phyloP scores from a whole-genome alignment of 2,329 filamentous ascomycete species.

The Aureobasidium uvarum region DNA sequence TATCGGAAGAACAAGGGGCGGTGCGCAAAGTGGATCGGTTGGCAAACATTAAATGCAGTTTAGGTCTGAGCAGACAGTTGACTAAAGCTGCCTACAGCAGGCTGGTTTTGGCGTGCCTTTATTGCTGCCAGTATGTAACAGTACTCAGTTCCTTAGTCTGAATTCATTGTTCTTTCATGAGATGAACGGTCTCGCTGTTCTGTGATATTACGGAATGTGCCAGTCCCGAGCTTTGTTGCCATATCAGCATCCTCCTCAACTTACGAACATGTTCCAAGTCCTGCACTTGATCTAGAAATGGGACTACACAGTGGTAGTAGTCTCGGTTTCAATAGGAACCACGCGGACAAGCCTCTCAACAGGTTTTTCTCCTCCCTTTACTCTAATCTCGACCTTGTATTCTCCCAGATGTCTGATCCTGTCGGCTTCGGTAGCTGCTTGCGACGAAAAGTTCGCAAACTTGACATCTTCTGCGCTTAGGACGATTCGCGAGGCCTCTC shows the following conservation, averaged over 20 bases:
- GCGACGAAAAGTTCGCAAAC: conserved; percentile 45
- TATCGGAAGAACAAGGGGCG: neutral
- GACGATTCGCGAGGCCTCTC: conserved; percentile 52
- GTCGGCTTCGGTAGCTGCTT: conserved; percentile 40
- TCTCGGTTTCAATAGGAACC: conserved; percentile 9
- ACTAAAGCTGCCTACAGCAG: conserved; percentile 13
- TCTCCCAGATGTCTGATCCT: conserved; percentile 55
- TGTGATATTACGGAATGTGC: neutral
- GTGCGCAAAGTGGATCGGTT: neutral
- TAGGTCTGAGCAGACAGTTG: neutral
- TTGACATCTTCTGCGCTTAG: conserved; percentile 52
- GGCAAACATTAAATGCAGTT: neutral
- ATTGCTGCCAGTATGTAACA: conserved; percentile 21
- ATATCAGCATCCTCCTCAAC: neutral
- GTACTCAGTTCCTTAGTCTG: neutral
- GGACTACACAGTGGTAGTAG: neutral
- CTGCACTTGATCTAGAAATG: neutral
- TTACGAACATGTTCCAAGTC: neutral
- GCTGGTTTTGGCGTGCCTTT: neutral
- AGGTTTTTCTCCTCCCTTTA: conserved; percentile 48
- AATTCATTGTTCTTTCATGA: neutral
- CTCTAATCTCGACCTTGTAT: conserved; percentile 52
- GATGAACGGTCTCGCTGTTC: neutral
- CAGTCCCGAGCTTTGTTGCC: neutral
- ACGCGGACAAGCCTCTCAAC: conserved; percentile 47